Conservation (phyloP, 140 eudicot species). For the Oenanthe javanica region DNA sequence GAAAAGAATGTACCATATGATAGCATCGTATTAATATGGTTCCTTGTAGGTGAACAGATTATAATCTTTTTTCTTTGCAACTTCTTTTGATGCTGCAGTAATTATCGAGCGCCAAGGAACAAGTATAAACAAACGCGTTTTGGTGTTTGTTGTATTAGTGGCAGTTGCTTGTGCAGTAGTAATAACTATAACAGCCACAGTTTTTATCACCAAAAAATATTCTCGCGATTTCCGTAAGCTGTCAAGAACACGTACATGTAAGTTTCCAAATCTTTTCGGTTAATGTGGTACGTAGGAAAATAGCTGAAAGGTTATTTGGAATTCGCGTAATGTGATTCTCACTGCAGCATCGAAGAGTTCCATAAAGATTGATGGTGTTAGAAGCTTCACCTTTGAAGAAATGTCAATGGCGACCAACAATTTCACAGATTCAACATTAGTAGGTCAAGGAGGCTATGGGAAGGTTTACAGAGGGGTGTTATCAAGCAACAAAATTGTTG, state of each 20-base stretch:
- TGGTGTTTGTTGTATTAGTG: slow-evolving; percentile 29
- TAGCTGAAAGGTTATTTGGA: neutral
- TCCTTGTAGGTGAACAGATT: neutral
- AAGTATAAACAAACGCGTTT: slow-evolving; percentile 39
- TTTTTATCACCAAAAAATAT: slow-evolving; percentile 39
- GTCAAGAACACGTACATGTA: slow-evolving; percentile 46
- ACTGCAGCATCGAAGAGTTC: slow-evolving; percentile 59
- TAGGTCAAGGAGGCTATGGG: slow-evolving; percentile 95
- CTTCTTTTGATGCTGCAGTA: slow-evolving; percentile 36
- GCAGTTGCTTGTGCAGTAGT: slow-evolving; percentile 36
- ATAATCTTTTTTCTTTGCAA: slow-evolving; percentile 4
- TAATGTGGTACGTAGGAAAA: neutral
- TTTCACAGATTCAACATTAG: slow-evolving; percentile 39
- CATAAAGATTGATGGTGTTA: slow-evolving; percentile 65
- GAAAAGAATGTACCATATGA: neutral
- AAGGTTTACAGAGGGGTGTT: slow-evolving; percentile 65
- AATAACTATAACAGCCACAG: slow-evolving; percentile 28
- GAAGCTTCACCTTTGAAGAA: slow-evolving; percentile 65
- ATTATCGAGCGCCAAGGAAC: slow-evolving; percentile 22
- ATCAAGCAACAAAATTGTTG: slow-evolving; percentile 44
- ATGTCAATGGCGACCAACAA: slow-evolving; percentile 56
- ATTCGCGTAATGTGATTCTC: neutral
- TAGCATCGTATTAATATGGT: neutral
- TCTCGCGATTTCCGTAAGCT: slow-evolving; percentile 26
- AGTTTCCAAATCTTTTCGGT: slow-evolving; percentile 13